These are phyloP conservation scores for Penicillium vulpinum DNA, from an alignment of 2,329 filamentous ascomycete genomes.

Conservation along the genomic window DNA sequence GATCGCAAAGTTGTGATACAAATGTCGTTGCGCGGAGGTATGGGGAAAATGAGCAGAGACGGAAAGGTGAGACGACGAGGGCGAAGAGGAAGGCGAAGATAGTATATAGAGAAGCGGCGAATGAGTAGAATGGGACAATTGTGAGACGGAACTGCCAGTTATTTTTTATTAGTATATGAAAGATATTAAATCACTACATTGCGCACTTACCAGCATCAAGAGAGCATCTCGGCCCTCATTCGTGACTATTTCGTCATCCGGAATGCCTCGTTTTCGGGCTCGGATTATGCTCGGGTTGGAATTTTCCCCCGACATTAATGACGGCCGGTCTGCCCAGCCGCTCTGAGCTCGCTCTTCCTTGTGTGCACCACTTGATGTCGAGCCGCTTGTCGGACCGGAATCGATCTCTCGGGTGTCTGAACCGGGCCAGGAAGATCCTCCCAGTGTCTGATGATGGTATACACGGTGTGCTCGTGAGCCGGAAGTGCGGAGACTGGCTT, in stretches of 20 bases:
- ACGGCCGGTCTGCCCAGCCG: slow-evolving; percentile 38
- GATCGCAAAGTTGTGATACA: slow-evolving; percentile 51
- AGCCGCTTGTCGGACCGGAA: slow-evolving; percentile 25
- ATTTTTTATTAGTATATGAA: slow-evolving; percentile 12
- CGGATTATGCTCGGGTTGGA: slow-evolving; percentile 26
- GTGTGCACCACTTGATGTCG: slow-evolving; percentile 28
- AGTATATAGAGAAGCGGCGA: slow-evolving; percentile 57
- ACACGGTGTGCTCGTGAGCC: slow-evolving; percentile 26
- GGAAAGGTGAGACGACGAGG: slow-evolving; percentile 54
- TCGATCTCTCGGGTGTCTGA: slow-evolving; percentile 24
- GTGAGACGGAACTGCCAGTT: slow-evolving; percentile 53
- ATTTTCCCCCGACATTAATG: slow-evolving; percentile 36
- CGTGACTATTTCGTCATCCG: slow-evolving; percentile 28
- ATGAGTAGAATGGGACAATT: slow-evolving; percentile 55
- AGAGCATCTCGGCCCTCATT: slow-evolving; percentile 44
- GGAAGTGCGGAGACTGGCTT: slow-evolving; percentile 25
- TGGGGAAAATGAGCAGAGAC: slow-evolving; percentile 50
- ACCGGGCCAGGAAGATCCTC: slow-evolving; percentile 22
- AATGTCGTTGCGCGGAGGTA: slow-evolving; percentile 49
- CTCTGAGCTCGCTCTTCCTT: slow-evolving; percentile 34
- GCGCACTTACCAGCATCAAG: slow-evolving; percentile 42
- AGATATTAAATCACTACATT: neutral
- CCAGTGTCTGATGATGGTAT: slow-evolving; percentile 9
- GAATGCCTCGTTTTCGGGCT: slow-evolving; percentile 28
- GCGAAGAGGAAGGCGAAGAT: slow-evolving; percentile 53